Base-by-base conservation (phyloP, 2,329 filamentous ascomycete species). In the Claviceps cyperi region DNA sequence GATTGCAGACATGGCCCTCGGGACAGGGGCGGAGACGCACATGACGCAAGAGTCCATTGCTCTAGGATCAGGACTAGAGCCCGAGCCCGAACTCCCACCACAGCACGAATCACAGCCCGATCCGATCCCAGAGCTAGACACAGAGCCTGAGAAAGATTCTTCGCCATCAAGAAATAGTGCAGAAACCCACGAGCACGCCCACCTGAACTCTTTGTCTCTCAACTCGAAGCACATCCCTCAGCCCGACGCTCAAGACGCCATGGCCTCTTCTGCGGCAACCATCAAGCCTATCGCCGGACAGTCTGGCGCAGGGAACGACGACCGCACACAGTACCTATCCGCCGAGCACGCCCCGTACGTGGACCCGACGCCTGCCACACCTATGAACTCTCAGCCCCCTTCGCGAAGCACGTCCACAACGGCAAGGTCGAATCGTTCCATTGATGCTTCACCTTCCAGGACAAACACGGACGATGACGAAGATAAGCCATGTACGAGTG, bases 401-500 rank as follows among this genome's bases (percentile, higher is more conserved):
- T 81, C 83, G 15, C 69, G 83, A 67, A 72, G 77, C 59, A 69
- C 78, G 60, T 71, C 80, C 60, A 60, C 74, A 65, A 63, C 80
- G 61, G 61, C 75, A 61, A 57, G 77, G 66, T 59, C 76, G 64
- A 65, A 66, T 53, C 57, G 62, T 53, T 64, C 67, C 46, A 59
- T 67, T 21, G 71, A 71, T 28, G 63, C 63, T 32, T 81, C 78
- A 5, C 77, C 77, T 4, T 73, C 75, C 1, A 68, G 73, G 51
- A 77, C 76, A 19, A 59, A 62, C 32, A 74, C 78, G 57, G 69
- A 69, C 32, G 74, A 77, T 54, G 79, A 83, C 48, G 78, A 81
- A 47, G 78, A 81, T 47, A 77, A 72, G 57, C 68, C 67, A 52
- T 74, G 74, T 49, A 57, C 71, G 37, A 81, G 74, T 57, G 80